A percentile compares a stretch with the other conserved stretches of the same genome.
phyloP scores from a whole-genome alignment of 192 early-diverging fungal species.

The Mortierella hygrophila region DNA sequence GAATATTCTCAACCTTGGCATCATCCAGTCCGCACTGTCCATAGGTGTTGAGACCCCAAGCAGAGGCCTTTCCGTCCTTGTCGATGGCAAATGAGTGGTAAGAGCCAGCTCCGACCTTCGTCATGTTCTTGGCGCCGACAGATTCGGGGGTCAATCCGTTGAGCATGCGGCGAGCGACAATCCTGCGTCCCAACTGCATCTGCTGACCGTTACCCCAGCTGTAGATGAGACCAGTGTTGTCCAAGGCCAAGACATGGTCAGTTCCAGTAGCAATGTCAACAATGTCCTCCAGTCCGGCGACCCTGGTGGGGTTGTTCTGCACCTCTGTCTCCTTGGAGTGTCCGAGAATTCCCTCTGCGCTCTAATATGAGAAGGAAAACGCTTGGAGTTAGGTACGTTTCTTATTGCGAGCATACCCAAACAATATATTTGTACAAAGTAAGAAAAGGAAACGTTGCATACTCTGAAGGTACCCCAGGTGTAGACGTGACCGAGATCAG shows the following conservation, averaged over 20 bases:
- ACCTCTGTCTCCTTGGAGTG: slow-evolving; percentile 75
- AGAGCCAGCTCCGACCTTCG: slow-evolving; percentile 79
- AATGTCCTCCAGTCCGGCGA: slow-evolving; percentile 69
- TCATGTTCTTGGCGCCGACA: slow-evolving; percentile 69
- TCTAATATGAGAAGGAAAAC: slow-evolving; percentile 57
- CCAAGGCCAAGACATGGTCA: slow-evolving; percentile 88
- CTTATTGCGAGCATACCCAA: background rate
- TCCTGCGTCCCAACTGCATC: slow-evolving; percentile 87
- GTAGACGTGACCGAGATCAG: slow-evolving; percentile 84
- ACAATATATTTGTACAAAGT: background rate
- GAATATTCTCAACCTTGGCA: slow-evolving; percentile 59
- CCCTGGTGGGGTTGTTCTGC: slow-evolving; percentile 71
- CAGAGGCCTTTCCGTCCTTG: slow-evolving; percentile 72
- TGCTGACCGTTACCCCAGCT: slow-evolving; percentile 94
- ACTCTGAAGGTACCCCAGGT: slow-evolving; percentile 88
- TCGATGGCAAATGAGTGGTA: slow-evolving; percentile 90
- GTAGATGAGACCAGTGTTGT: slow-evolving; percentile 80
- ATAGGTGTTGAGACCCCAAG: slow-evolving; percentile 94
- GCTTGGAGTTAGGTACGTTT: background rate
- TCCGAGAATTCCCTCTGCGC: slow-evolving; percentile 88
- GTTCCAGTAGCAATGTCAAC: slow-evolving; percentile 85
- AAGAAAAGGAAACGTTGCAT: slow-evolving; percentile 4
- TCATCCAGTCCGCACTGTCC: slow-evolving; percentile 80
- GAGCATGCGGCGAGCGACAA: slow-evolving; percentile 79
- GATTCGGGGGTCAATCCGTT: slow-evolving; percentile 71